These are phyloP conservation scores for Paecilomyces fulvus DNA, from an alignment of 2,329 filamentous ascomycete genomes.

Conservation along the genomic window DNA sequence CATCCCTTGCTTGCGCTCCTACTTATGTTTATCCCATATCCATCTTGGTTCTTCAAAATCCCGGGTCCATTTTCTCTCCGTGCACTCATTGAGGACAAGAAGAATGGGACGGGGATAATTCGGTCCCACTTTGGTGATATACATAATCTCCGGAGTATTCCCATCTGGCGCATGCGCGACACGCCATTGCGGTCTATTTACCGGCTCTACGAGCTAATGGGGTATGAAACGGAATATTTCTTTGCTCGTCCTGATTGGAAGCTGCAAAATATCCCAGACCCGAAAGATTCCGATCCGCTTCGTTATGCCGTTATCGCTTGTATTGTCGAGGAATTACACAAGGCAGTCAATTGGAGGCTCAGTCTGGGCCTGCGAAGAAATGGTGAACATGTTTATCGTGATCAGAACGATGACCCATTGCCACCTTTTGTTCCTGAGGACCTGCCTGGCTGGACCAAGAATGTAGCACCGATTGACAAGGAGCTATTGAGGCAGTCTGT, in stretches of 20 bases:
- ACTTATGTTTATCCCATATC: conserved; percentile 15
- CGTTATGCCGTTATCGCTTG: conserved; percentile 20
- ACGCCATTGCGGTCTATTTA: conserved; percentile 21
- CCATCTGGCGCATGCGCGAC: conserved; percentile 19
- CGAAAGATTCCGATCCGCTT: conserved; percentile 16
- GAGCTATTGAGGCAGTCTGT: conserved; percentile 1
- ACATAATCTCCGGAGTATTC: conserved; percentile 16
- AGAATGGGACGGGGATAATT: conserved; percentile 3
- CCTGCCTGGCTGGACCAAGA: conserved; percentile 12
- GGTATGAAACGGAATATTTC: conserved; percentile 17
- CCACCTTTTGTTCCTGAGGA: conserved; percentile 8
- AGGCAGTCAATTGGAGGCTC: conserved; percentile 19
- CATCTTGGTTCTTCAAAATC: conserved; percentile 16
- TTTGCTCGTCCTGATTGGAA: conserved; percentile 15
- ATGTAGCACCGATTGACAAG: conserved; percentile 7
- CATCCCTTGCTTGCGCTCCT: conserved; percentile 13
- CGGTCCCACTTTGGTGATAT: conserved; percentile 6
- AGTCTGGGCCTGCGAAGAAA: conserved; percentile 16
- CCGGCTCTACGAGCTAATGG: conserved; percentile 19
- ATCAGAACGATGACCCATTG: conserved; percentile 8
- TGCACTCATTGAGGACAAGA: conserved; percentile 8
- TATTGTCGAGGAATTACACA: conserved; percentile 14
- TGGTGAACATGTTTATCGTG: conserved; percentile 3
- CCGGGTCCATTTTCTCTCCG: conserved; percentile 11
- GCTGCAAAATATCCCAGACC: conserved; percentile 15